Base-by-base conservation (phyloP, 2,329 filamentous ascomycete species). In the Myriosclerotinia curreyana region DNA sequence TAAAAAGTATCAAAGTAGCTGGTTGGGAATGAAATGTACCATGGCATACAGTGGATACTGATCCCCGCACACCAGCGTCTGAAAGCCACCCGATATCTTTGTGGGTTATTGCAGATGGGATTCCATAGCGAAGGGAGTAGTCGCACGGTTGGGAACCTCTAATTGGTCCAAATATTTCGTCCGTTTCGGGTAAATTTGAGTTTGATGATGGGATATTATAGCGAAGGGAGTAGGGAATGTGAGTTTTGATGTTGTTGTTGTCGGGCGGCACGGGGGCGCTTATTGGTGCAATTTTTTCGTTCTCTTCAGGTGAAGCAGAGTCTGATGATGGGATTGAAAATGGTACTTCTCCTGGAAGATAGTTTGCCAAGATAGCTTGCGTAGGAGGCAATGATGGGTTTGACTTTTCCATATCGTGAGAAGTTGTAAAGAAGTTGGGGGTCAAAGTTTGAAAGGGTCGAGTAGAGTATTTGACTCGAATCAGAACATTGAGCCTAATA, bases 21-120 rank as follows among this genome's bases (percentile, higher is more conserved):
- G 62, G 66, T 1, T 50, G 62, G 5, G 54, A 62, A 15, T 66
- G 38, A 36, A 64, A 68, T 15, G 66, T 68, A 2, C 66, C 67
- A 28, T 69, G 64, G 15, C 63, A 62, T 11, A 68, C 65, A 9
- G 62, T 68, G 7, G 62, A 64, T 15, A 69, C 66, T 54, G 65
- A 62, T 1, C 68, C 68, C 5, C 65, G 64, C 0, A 68, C 59
- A 7, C 68, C 68, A 2, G 68, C 66, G 28, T 62, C 51, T 17
- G 66, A 64, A 7, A 69, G 64, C 83, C 74, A 64, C 82, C 83
- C 52, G 79, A 80, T 65, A 79, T 87, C 38, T 76, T 79, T 62
- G 79, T 88, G 42, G 82, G 84, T 5, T 31, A 63, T 54, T 25
- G 34, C 22, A 17, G 52, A 6, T 8, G 52, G 36, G 9, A 25